phyloP scores from a whole-genome alignment of 768 basidiomycete genomes.

The Kondoa subrosea region DNA sequence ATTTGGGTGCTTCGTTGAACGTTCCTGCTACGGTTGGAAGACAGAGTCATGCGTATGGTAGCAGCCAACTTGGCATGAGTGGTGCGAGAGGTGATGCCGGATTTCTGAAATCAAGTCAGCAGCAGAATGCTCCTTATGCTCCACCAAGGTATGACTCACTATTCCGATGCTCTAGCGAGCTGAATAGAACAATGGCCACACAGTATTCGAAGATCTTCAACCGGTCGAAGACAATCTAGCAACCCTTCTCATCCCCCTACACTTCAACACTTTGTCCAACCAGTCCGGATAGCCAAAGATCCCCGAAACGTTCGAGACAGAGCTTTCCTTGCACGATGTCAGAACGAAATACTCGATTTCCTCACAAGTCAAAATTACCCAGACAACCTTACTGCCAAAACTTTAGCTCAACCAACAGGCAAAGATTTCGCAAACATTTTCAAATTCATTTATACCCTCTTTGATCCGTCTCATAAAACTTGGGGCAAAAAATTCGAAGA shows the following conservation, averaged over 20 bases:
- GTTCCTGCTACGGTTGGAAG: constrained; percentile 16
- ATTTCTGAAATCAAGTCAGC: constrained; percentile 15
- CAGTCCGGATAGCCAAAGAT: constrained; percentile 12
- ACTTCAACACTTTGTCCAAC: constrained; percentile 5
- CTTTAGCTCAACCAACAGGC: constrained; percentile 58
- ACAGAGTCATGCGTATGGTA: constrained; percentile 12
- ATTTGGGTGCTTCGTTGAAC: background rate
- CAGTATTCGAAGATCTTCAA: constrained; percentile 14
- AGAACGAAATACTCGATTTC: constrained; percentile 23
- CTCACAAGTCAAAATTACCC: constrained; percentile 21
- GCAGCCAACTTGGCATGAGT: constrained; percentile 13
- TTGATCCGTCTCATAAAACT: constrained; percentile 45
- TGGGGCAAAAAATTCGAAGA: constrained; percentile 51
- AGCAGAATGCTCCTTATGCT: constrained; percentile 14
- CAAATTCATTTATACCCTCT: constrained; percentile 48
- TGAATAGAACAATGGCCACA: background rate
- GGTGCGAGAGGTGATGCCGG: constrained; percentile 15
- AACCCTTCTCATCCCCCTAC: constrained; percentile 5
- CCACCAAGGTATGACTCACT: background rate
- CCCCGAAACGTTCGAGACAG: constrained; percentile 16
- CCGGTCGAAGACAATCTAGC: constrained; percentile 12
- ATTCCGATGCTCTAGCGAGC: background rate
- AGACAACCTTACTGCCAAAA: constrained; percentile 38
- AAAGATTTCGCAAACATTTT: constrained; percentile 78
- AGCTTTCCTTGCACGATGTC: constrained; percentile 12